phyloP scores from a whole-genome alignment of 2,329 filamentous ascomycete species.

The Emergomyces pasteurianus region DNA sequence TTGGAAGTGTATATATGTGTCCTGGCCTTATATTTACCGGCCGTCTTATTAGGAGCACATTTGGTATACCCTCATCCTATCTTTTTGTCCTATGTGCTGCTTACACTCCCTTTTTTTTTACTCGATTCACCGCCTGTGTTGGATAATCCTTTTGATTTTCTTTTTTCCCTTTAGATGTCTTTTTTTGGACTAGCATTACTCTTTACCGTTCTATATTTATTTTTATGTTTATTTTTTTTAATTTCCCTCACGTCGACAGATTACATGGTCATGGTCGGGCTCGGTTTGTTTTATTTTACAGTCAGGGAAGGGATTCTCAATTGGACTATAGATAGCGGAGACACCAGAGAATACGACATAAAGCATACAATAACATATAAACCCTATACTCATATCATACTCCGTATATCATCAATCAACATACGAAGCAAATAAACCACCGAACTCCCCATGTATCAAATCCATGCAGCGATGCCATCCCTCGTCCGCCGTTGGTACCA shows the following conservation, averaged over 20 bases:
- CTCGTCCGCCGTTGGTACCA: background rate
- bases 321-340: background rate
- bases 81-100: background rate
- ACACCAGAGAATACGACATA: too few species aligned
- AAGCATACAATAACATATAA: too few species aligned
- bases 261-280: background rate
- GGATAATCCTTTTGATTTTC: background rate
- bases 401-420: too few species aligned
- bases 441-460: background rate
- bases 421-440: too few species aligned
- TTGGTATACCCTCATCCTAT: background rate
- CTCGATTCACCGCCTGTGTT: background rate
- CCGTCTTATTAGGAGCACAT: background rate
- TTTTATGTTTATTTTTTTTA: background rate
- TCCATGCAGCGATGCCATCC: background rate
- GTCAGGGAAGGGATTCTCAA: too few species aligned
- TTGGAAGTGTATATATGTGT: background rate
- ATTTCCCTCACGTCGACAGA: background rate
- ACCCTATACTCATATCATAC: too few species aligned
- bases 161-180: background rate
- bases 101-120: background rate
- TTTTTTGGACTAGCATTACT: background rate
- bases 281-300: background rate
- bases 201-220: background rate
- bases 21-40: background rate